Conservation (phyloP, 2,329 filamentous ascomycete genomes). For the Alternaria panax region DNA sequence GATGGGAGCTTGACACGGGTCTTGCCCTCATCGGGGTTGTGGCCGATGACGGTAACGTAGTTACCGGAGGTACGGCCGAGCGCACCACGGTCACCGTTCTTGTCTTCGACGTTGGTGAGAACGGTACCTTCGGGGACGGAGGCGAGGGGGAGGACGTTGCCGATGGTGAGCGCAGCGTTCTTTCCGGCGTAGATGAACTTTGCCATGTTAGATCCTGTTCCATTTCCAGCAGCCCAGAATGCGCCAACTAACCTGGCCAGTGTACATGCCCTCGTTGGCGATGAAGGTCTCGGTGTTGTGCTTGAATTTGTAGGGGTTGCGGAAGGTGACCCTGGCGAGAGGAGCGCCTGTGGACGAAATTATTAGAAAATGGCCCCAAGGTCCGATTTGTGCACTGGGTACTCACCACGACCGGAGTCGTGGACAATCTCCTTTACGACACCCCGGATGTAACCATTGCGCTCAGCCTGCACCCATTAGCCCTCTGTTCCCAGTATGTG, state of each 20-base stretch:
- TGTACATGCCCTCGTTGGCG: constrained; percentile 99
- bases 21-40: constrained; percentile 79
- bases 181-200: constrained; percentile 99
- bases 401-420: constrained; percentile 91
- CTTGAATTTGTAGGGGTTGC: constrained; percentile 98
- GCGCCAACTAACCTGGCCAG: constrained; percentile 71
- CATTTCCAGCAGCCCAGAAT: not conserved
- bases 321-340: constrained; percentile 95
- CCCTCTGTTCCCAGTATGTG: constrained; percentile 39
- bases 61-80: constrained; percentile 98
- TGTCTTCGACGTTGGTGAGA: constrained; percentile 99
- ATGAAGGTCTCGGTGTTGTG: constrained; percentile 99
- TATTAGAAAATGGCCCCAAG: constrained; percentile 28
- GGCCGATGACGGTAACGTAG: constrained; percentile 79
- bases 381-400: constrained; percentile 11
- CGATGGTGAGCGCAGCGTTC: constrained; percentile 95
- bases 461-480: constrained; percentile 67
- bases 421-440: constrained; percentile 99
- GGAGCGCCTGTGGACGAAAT: constrained; percentile 63
- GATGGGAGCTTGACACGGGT: constrained; percentile 99
- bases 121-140: constrained; percentile 99
- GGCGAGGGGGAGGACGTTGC: constrained; percentile 94
- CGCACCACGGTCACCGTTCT: constrained; percentile 93
- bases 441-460: constrained; percentile 97
- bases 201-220: constrained; percentile 27